Base-by-base conservation (phyloP, 1,284 basidiomycete species). In the Takashimella koratensis region DNA sequence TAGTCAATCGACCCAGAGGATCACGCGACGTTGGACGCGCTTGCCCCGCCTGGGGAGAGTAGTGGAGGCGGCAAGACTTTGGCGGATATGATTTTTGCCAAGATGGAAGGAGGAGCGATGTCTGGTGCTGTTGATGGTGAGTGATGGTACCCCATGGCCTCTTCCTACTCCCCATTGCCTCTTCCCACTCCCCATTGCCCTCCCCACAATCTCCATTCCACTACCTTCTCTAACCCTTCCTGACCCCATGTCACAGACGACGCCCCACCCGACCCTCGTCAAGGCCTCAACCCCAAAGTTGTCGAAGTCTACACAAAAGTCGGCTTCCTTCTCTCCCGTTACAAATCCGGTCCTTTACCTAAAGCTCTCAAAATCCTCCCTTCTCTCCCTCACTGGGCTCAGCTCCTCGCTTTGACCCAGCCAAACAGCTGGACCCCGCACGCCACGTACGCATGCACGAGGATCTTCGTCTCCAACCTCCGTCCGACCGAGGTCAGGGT, bases 311-410 rank as follows among this genome's bases (percentile, higher is more conserved):
- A 98, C 74, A 85, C 86, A 66, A 97, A 95, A 79, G 84, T 96
- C 51, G 95, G 92, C 25, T 79, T 84, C 61, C 85, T 95, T 57
- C 82, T 98, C 27, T 87, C 84, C 43, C 86, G 87, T 52, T 98
- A 99, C 81, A 94, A 90, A 69, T 96, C 94, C 6, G 95, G 95
- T 2, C 87, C 93, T 1, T 81, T 99, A 0, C 96, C 96, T 19
- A 98, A 98, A 79, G 83, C 93, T 1, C 95, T 99, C 84, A 98
- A 98, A 80, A 91, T 99, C 55, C 88, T 99, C 26, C 96, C 96
- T 3, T 90, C 94, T 4, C 84, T 98, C 21, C 90, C 91, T 5
- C 87, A 90, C 60, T 99, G 96, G 96, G 93, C 94, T 6, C 88
- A 92, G 51, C 86, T 98, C 58, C 84, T 99, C 49, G 92, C 95